Evolutionary conservation across 1,284 basidiomycete species (phyloP).

Genomic region (Ustilago esculenta): DNA sequence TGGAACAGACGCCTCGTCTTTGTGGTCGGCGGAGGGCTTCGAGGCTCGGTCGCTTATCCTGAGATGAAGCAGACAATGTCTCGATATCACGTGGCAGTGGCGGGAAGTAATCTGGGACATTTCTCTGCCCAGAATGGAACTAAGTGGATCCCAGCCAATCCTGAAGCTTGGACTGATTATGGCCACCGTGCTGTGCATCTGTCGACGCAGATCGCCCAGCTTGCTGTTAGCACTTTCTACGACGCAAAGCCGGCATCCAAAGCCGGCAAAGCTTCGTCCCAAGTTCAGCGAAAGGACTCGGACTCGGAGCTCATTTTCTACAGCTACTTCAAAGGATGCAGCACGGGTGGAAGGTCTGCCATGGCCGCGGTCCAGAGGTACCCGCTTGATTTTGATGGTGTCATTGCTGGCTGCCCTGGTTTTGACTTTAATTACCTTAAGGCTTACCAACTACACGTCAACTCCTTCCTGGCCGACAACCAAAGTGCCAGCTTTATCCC

Average conservation of each 20-base stretch:
- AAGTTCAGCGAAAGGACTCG: neutral
- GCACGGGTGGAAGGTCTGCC: constrained; percentile 44
- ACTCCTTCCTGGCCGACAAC: constrained; percentile 24
- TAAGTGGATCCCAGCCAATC: constrained; percentile 21
- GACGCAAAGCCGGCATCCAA: constrained; percentile 4
- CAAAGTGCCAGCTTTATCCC: constrained; percentile 27
- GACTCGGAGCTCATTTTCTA: constrained; percentile 26
- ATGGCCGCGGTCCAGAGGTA: constrained; percentile 42
- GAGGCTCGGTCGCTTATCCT: constrained; percentile 35
- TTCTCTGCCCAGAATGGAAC: constrained; percentile 17
- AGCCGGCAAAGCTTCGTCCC: neutral
- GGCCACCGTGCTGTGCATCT: constrained; percentile 44
- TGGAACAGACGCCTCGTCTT: constrained; percentile 46
- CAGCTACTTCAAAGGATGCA: constrained; percentile 50
- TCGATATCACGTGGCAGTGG: constrained; percentile 38
- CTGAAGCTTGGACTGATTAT: constrained; percentile 35
- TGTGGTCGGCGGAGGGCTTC: constrained; percentile 38
- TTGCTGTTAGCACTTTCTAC: constrained; percentile 42
- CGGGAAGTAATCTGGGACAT: constrained; percentile 46
- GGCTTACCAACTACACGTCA: constrained; percentile 52
- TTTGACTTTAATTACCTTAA: constrained; percentile 45
- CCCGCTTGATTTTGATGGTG: constrained; percentile 46
- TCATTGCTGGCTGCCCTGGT: constrained; percentile 46
- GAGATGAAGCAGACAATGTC: constrained; percentile 51
- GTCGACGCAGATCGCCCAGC: constrained; percentile 27